Evolutionary conservation across 1,139 yeast species (phyloP), one percentile per base, ranked within the genome.

Genomic region (Zygosaccharomyces pseudobailii): DNA sequence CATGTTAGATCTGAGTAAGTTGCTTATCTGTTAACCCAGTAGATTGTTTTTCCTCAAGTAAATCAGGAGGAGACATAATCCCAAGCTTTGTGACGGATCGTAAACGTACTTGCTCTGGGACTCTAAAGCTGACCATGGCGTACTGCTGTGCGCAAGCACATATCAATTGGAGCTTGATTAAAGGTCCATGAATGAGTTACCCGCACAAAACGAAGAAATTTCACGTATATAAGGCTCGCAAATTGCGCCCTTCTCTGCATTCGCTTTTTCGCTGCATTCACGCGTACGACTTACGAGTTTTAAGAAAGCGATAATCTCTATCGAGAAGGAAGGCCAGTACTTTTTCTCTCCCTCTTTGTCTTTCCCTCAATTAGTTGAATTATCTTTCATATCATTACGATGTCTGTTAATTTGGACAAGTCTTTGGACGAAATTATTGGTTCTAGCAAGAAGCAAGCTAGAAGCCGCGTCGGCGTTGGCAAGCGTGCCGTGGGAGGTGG

Each of bases 401-500:
- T 80, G 84, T 78, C 84, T 58, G 71, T 82, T 58, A 76, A 85
- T 63, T 79, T 92, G 72, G 97, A 92, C 74, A 85, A 87, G 74
- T 88, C 97, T 47, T 82, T 92, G 66, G 98, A 92, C 74, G 97
- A 90, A 63, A 92, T 92, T 68, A 87, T 92, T 68, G 78, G 95
- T 54, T 72, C 87, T 55, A 50, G 52, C 48, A 59, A 54, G 52
- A 74, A 71, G 69, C 79, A 76, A 63, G 71, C 70, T 60, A 70
- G 70, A 59, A 62, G 66, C 48, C 62, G 60, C 28, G 52, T 65
- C 62, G 61, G 71, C 59, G 52, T 65, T 62, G 61, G 71, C 59
- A 71, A 73, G 53, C 61, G 59, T 50, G 54, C 61, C 44, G 61
- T 63, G 31, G 51, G 45, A 27, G 44, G 49, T 36, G 63, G 57